Evolutionary conservation across 148 eudicot genomes (phyloP), one percentile per base, ranked within the genome.

Genomic region (Drosera capensis): DNA sequence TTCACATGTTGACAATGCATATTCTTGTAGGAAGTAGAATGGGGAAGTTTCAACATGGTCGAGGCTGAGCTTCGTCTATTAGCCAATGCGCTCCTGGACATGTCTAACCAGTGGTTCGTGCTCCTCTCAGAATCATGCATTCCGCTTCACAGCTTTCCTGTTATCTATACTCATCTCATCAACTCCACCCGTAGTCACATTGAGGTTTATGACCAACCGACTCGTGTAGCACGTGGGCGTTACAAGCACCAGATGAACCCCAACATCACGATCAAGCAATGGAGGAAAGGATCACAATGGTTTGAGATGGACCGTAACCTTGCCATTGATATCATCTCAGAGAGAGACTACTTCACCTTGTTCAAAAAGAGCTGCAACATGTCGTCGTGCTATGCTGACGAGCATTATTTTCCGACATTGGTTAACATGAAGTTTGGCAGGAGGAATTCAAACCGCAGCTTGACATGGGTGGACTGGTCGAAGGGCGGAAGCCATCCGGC

Each of bases 211-310:
- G 95, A 90, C 20, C 60, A 63, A 45, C 66, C 59, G 0, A 50
- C 77, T 12, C 64, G 40, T 2, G 68, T 65, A 0, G 97, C 85
- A 3, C 64, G 95, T 1, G 97, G 97, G 30, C 68, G 93, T 0
- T 88, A 84, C 79, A 83, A 80, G 68, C 60, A 59, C 46, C 51
- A 57, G 7, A 67, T 90, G 69, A 28, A 52, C 23, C 93, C 97
- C 9, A 7, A 52, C 30, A 59, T 90, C 25, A 67, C 75, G 0
- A 25, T 90, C 25, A 59, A 61, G 5, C 73, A 84, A 0, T 90
- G 97, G 95, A 67, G 93, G 18, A 88, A 88, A 49, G 97, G 94
- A 9, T 83, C 94, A 7, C 97, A 88, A 34, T 88, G 97, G 97
- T 84, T 90, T 25, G 93, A 84, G 67, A 68, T 67, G 25, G 67